Base-by-base conservation (phyloP, 2,329 filamentous ascomycete species). In the Cytospora piceicola region DNA sequence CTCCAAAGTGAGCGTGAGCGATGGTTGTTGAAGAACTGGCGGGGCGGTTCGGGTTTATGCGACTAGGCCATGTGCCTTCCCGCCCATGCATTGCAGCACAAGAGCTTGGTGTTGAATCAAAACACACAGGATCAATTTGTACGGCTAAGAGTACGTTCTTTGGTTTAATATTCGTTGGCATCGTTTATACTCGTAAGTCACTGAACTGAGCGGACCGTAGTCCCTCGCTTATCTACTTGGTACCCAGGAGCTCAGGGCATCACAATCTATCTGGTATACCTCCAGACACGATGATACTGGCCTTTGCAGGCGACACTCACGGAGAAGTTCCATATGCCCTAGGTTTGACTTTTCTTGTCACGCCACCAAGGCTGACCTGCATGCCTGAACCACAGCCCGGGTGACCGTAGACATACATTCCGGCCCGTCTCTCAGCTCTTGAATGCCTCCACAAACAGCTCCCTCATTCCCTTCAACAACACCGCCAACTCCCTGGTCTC, bases 391-490 rank as follows among this genome's bases (percentile, higher is more conserved):
- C 39, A 42, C 17, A 12, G n/a, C 17, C 20, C 20, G 39, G 8
- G 5, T 42, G 17, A n/a, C 39, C 4, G 39, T n/a, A 42, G 8
- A 42, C 17, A 42, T 12, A n/a, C 8, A 17, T 14, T 9, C 46
- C 46, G n/a, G 4, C 46, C 46, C n/a, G 20, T 15, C 17, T 12
- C 52, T 60, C 73, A 85, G 30, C 78, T 78, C 77, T 84, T 88
- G 78, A 89, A 82, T 22, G 85, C 84, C 75, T 90, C 88, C 0
- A 88, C 86, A 78, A 95, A 94, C 65, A 94, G 74, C 76, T 90
- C 88, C 70, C 92, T 83, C 91, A 96, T 95, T 3, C 89, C 90
- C 80, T 94, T 95, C 66, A 95, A 78, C 74, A 95, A 83, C 51
- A 84, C 81, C 5, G 85, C 86, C 73, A 96, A 75, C 75, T 94